Conservation (phyloP, 768 basidiomycete genomes). For the Lentinula guzmanii region DNA sequence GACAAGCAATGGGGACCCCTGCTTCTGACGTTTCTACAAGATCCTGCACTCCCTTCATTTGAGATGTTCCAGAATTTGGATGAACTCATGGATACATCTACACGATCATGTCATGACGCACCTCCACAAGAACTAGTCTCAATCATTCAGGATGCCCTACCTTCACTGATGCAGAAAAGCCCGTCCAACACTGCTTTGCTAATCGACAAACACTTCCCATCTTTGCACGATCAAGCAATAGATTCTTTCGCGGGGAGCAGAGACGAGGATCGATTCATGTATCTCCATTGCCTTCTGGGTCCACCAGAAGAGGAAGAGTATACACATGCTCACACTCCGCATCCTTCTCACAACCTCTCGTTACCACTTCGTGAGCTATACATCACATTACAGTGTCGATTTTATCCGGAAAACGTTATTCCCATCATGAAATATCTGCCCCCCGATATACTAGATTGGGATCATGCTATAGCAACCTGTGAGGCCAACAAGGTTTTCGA, state of each 20-base stretch:
- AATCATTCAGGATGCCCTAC: constrained; percentile 54
- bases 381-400: constrained; percentile 66
- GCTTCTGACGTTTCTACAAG: constrained; percentile 67
- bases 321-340: constrained; percentile 14
- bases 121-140: constrained; percentile 51
- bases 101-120: constrained; percentile 37
- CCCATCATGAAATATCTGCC: constrained; percentile 53
- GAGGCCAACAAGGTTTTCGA: constrained; percentile 62
- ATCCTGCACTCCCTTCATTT: constrained; percentile 51
- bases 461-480: constrained; percentile 53
- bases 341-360: constrained; percentile 42
- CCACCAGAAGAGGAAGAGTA: constrained; percentile 43
- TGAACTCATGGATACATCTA: constrained; percentile 48
- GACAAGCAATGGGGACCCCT: constrained; percentile 74
- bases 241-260: constrained; percentile 35
- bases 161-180: constrained; percentile 55
- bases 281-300: constrained; percentile 70
- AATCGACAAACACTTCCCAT: constrained; percentile 63
- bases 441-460: constrained; percentile 47
- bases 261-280: constrained; percentile 59
- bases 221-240: constrained; percentile 61
- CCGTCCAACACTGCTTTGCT: constrained; percentile 66
- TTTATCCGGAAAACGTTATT: constrained; percentile 60
- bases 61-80: constrained; percentile 67
- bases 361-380: constrained; percentile 51